Percentiles rank a stretch among this genome's conserved stretches.
Evolutionary conservation across 2,329 filamentous ascomycete genomes (phyloP).

Genomic region (Fonsecaea pugnacius): DNA sequence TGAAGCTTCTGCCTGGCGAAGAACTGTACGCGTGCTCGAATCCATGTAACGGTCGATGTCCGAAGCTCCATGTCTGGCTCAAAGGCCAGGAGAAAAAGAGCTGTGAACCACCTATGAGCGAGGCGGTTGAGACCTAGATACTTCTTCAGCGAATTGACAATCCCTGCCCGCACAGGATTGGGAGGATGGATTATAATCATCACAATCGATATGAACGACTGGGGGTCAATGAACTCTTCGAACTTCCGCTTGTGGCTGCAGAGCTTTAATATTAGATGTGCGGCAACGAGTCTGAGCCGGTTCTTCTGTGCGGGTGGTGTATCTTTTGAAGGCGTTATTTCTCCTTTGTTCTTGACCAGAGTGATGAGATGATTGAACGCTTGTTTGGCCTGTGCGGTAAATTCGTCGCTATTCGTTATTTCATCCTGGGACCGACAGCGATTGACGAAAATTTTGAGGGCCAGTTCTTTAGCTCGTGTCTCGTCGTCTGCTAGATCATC

Average conservation of each 20-base stretch:
- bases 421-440: conserved; percentile 70
- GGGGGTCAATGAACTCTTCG: conserved; percentile 73
- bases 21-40: conserved; percentile 75
- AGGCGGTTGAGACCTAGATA: conserved; percentile 77
- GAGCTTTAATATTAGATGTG: conserved; percentile 80
- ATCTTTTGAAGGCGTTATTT: conserved; percentile 73
- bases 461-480: conserved; percentile 79
- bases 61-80: conserved; percentile 78
- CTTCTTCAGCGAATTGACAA: conserved; percentile 86
- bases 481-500: conserved; percentile 77
- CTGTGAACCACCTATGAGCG: conserved; percentile 78
- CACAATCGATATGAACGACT: conserved; percentile 80
- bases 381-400: conserved; percentile 61
- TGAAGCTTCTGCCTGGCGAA: conserved; percentile 59
- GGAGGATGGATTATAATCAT: conserved; percentile 79
- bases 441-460: conserved; percentile 85
- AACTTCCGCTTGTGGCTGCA: conserved; percentile 72
- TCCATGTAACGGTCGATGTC: conserved; percentile 80
- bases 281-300: conserved; percentile 79
- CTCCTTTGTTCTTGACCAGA: conserved; percentile 74
- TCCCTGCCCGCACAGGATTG: conserved; percentile 73
- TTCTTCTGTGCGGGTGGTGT: conserved; percentile 79
- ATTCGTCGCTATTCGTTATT: conserved; percentile 48
- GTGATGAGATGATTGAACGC: conserved; percentile 80
- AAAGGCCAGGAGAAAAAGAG: conserved; percentile 88